Evolutionary conservation across 441 rosid genomes (phyloP).

Genomic region (Aleurites moluccanus): DNA sequence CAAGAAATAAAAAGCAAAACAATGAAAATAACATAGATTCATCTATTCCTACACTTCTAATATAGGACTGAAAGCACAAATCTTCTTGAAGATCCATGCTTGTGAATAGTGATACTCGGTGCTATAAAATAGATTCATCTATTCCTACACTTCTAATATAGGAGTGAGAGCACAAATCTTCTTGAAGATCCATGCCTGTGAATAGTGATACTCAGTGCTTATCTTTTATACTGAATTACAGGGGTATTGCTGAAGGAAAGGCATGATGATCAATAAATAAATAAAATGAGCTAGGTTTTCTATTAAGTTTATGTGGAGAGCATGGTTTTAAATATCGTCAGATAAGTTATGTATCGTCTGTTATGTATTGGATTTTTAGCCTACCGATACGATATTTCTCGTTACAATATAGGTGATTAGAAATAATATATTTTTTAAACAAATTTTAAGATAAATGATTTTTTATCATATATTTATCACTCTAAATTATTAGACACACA

Average conservation of each 20-base stretch:
- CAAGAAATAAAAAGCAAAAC: background rate
- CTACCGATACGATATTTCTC: too few relatives aligned
- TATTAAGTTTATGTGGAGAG: background rate
- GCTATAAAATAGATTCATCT: background rate
- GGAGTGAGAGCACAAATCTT: background rate
- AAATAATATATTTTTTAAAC: too few relatives aligned
- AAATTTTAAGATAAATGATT: too few relatives aligned
- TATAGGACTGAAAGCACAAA: background rate
- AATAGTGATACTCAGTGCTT: background rate
- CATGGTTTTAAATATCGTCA: too few relatives aligned
- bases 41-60: background rate
- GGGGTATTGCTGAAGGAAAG: background rate
- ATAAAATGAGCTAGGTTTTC: background rate
- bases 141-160: background rate
- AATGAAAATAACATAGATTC: background rate
- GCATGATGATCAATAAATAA: background rate
- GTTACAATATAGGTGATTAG: too few relatives aligned
- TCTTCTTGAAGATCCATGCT: background rate
- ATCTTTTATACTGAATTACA: background rate
- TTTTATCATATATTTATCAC: too few relatives aligned
- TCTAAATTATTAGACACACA: too few relatives aligned
- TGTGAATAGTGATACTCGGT: background rate
- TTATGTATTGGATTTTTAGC: too few relatives aligned
- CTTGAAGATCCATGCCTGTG: background rate
- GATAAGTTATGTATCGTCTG: too few relatives aligned